Conservation (phyloP, 371 early-diverging fungal genomes). For the Mortierella sp. region DNA sequence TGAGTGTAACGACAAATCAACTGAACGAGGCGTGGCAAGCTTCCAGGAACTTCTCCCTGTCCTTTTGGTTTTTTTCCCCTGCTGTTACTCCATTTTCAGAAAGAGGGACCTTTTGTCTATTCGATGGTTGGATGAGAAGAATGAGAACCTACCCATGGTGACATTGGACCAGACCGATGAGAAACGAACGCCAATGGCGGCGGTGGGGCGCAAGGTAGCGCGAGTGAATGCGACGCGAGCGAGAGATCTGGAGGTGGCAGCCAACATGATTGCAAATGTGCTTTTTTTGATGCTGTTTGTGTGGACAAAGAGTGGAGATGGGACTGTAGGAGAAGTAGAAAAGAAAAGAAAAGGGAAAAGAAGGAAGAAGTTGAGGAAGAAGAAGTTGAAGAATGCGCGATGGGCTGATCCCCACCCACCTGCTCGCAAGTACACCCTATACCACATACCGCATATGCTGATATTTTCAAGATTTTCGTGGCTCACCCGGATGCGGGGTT, state of each 20-base stretch:
- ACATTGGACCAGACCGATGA: constrained; percentile 83
- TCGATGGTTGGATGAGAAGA: not conserved
- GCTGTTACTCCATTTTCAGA: not conserved
- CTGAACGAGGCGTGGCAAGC: not conserved
- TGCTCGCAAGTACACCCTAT: not conserved
- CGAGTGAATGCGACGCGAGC: constrained; percentile 59
- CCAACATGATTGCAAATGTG: constrained; percentile 55
- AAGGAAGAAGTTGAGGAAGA: constrained; percentile 16
- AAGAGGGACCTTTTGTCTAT: not conserved
- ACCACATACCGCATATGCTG: not conserved
- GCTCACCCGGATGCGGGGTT: constrained; percentile 31
- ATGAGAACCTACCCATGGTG: constrained; percentile 70
- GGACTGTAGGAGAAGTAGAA: constrained; percentile 17
- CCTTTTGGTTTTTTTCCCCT: not conserved
- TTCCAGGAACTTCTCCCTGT: not conserved
- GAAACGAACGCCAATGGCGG: constrained; percentile 65
- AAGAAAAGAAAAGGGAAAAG: constrained; percentile 19
- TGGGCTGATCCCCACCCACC: not conserved
- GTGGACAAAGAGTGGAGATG: constrained; percentile 13
- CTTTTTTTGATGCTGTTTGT: not conserved
- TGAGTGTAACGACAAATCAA: not conserved
- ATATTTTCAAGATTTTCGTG: constrained; percentile 6
- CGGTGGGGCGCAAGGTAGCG: constrained; percentile 59
- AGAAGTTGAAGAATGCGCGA: not conserved
- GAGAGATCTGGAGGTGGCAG: constrained; percentile 61